These are phyloP conservation scores for Fraxinus baroniana DNA, from an alignment of 305 asterid species.

Conservation along the genomic window DNA sequence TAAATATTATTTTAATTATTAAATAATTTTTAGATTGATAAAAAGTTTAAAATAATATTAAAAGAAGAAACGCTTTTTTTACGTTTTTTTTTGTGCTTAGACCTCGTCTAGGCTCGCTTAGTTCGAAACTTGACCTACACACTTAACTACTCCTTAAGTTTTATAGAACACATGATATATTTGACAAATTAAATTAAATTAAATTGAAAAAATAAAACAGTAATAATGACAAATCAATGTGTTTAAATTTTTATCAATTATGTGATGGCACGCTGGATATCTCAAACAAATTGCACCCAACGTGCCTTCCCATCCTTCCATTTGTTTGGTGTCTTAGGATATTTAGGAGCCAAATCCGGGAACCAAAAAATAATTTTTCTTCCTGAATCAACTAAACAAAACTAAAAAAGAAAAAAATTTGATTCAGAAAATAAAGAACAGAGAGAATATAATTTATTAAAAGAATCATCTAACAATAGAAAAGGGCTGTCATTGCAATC, in stretches of 20 bases:
- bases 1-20: too few relatives aligned
- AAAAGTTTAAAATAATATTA: too few relatives aligned
- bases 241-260: neutral
- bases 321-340: conserved; percentile 60
- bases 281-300: conserved; percentile 26
- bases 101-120: too few relatives aligned
- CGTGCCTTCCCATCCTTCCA: conserved; percentile 49
- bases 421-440: conserved; percentile 19
- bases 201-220: neutral
- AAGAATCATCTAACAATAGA: conserved; percentile 14
- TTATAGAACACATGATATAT: neutral
- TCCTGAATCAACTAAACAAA: conserved; percentile 27
- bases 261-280: neutral
- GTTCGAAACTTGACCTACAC: too few relatives aligned
- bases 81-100: too few relatives aligned
- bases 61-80: too few relatives aligned
- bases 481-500: conserved; percentile 22
- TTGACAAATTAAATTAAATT: neutral
- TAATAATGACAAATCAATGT: neutral
- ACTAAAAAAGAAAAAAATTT: neutral
- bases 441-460: conserved; percentile 2
- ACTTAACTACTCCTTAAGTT: too few relatives aligned
- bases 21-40: too few relatives aligned
- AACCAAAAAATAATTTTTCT: conserved; percentile 32
- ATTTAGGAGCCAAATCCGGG: conserved; percentile 68